Conservation (phyloP, 225 moss, liverwort and hornwort species). For the Antitrichia curtipendula region DNA sequence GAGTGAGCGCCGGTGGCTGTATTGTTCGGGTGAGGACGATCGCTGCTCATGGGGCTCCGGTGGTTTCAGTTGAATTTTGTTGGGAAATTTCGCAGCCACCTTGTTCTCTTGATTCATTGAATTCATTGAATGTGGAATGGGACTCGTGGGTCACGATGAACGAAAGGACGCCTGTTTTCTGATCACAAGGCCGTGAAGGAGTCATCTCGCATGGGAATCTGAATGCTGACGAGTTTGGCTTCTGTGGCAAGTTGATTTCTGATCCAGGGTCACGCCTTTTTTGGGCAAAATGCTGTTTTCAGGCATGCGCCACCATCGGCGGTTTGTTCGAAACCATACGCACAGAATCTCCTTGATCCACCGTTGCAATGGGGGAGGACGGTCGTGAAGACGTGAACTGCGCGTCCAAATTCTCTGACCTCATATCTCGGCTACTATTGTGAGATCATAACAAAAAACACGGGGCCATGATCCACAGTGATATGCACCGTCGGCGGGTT, state of each 20-base stretch:
- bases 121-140: background rate
- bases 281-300: background rate
- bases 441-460: background rate
- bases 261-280: background rate
- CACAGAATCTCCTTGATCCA: background rate
- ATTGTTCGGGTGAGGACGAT: slow-evolving; percentile 19
- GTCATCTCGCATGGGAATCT: background rate
- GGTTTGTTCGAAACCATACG: background rate
- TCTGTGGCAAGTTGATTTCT: background rate
- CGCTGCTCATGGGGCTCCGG: background rate
- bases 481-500: too few relatives aligned
- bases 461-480: background rate
- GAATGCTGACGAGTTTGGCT: background rate
- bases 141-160: background rate
- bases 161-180: too few relatives aligned
- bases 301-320: background rate
- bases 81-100: background rate
- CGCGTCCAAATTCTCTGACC: background rate
- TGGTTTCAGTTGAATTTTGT: background rate
- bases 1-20: background rate
- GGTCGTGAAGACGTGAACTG: background rate
- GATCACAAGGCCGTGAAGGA: background rate
- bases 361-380: background rate
- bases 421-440: background rate
- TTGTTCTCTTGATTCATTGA: background rate